A percentile compares a stretch with the other conserved stretches of the same genome.
Conservation (phyloP, 108 stramenopile genomes). For the Epipyxis sp. region DNA sequence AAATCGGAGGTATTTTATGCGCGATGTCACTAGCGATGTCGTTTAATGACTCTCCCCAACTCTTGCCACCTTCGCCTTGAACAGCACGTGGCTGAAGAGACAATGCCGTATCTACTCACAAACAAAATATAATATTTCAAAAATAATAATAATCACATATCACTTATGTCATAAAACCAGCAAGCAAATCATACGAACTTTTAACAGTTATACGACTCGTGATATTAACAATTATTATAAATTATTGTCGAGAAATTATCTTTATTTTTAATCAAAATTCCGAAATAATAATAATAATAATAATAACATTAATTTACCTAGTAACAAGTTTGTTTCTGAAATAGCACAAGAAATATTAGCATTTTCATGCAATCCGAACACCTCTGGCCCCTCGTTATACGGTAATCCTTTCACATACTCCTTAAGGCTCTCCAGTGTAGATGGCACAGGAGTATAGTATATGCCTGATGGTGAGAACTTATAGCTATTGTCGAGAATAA, state of each 20-base stretch:
- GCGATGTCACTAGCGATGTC: constrained; percentile 59
- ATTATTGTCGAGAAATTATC: too few species aligned
- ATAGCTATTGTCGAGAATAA: constrained; percentile 44
- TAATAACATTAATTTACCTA: too few species aligned
- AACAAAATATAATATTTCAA: too few species aligned
- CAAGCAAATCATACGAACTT: too few species aligned
- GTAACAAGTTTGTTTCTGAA: constrained; percentile 55
- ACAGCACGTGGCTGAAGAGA: constrained; percentile 56
- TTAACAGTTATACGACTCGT: too few species aligned
- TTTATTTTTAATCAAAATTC: too few species aligned
- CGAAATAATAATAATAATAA: too few species aligned
- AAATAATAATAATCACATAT: too few species aligned
- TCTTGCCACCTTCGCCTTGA: constrained; percentile 51
- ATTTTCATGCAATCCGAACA: constrained; percentile 69
- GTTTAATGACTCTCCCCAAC: constrained; percentile 51
- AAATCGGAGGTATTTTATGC: constrained; percentile 45
- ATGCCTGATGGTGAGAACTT: constrained; percentile 56
- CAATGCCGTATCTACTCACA: too few species aligned
- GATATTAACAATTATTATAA: too few species aligned
- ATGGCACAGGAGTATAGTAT: constrained; percentile 57
- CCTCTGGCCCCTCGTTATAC: constrained; percentile 64
- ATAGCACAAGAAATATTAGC: constrained; percentile 65
- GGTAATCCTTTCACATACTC: constrained; percentile 58
- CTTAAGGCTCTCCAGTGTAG: constrained; percentile 38
- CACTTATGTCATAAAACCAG: too few species aligned